phyloP scores from a whole-genome alignment of 257 asterid species.

The Solanum medicagineum region DNA sequence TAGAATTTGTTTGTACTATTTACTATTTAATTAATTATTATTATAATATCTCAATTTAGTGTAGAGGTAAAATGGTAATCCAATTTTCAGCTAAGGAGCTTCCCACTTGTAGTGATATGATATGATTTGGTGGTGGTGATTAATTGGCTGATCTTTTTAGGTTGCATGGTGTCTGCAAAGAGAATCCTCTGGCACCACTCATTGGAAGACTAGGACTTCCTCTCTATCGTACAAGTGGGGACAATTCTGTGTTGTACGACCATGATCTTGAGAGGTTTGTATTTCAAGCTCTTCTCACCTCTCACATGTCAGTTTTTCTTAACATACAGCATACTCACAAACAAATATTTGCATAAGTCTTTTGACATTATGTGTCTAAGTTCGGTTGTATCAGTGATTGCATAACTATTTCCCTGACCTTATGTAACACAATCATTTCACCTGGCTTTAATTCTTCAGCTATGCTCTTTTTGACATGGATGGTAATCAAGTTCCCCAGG shows the following conservation, averaged over 20 bases:
- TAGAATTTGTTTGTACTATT: too few species aligned
- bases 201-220: conserved; percentile 92
- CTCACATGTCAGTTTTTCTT: neutral
- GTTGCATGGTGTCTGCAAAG: conserved; percentile 96
- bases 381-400: neutral
- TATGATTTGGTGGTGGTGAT: too few species aligned
- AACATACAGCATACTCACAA: neutral
- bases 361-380: neutral
- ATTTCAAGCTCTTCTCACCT: neutral
- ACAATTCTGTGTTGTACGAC: conserved; percentile 92
- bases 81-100: too few species aligned
- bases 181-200: conserved; percentile 85
- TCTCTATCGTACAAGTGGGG: conserved; percentile 94
- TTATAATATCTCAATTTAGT: too few species aligned
- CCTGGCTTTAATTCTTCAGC: conserved; percentile 24
- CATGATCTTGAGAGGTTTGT: conserved; percentile 91
- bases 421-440: neutral
- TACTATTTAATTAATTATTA: too few species aligned
- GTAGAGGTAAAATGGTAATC: too few species aligned
- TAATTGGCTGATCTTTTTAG: conserved; percentile 21
- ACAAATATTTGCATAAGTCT: neutral
- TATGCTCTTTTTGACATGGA: conserved; percentile 89
- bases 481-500: conserved; percentile 91
- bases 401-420: neutral
- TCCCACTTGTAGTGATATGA: too few species aligned